These are phyloP conservation scores for Phytopythium ostracodes DNA, from an alignment of 352 stramenopile genomes.

Conservation along the genomic window DNA sequence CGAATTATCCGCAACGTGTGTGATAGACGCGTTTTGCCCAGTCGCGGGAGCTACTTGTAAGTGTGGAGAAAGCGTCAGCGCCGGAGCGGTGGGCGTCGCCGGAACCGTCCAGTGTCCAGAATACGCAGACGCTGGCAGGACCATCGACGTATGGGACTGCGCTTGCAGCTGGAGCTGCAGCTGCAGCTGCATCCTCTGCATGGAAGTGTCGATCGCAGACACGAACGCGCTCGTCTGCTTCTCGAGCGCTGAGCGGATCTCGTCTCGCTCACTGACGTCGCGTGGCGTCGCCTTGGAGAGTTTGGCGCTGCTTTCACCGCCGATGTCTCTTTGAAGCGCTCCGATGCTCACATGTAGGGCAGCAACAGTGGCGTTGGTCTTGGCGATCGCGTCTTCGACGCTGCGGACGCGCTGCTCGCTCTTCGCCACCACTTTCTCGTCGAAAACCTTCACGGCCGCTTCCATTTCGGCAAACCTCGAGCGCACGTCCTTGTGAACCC, in stretches of 20 bases:
- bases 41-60: background rate
- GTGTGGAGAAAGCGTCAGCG: background rate
- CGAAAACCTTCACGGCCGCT: background rate
- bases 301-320: background rate
- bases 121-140: constrained; percentile 6
- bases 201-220: constrained; percentile 42
- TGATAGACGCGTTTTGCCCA: background rate
- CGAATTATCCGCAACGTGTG: background rate
- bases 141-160: constrained; percentile 24
- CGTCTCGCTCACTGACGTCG: background rate
- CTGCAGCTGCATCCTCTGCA: constrained; percentile 68
- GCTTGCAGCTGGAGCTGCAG: constrained; percentile 42
- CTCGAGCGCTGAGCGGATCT: constrained; percentile 17
- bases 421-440: background rate
- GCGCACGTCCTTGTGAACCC: constrained; percentile 12
- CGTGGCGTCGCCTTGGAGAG: constrained; percentile 6
- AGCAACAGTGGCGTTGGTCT: constrained; percentile 13
- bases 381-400: constrained; percentile 24
- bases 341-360: constrained; percentile 1
- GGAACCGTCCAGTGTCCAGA: constrained; percentile 18
- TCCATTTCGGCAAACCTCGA: background rate
- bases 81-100: background rate
- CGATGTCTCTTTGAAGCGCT: background rate
- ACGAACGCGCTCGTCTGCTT: constrained; percentile 33
- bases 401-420: constrained; percentile 19